Conservation (phyloP, 345 rosid genomes). For the Salix caprea region DNA sequence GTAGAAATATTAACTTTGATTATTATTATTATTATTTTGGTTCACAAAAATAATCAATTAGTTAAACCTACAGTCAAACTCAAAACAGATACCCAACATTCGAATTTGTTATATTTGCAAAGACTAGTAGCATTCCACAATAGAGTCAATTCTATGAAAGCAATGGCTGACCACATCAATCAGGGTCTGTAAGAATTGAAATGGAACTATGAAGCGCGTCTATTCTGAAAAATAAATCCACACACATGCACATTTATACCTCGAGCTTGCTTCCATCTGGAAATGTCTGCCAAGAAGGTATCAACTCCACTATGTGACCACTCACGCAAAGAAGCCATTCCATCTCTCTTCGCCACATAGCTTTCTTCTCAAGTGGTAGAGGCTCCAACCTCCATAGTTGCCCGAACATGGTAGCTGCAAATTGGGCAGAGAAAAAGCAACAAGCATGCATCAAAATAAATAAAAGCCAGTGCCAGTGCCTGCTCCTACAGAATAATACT, state of each 20-base stretch:
- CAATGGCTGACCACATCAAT: not conserved
- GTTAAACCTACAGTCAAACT: not conserved
- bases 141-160: not conserved
- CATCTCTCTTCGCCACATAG: conserved; percentile 98
- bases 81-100: not conserved
- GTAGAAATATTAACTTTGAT: not conserved
- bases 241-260: conserved; percentile 34
- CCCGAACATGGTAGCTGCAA: conserved; percentile 83
- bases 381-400: conserved; percentile 98
- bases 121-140: not conserved
- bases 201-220: not conserved
- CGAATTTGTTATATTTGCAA: not conserved
- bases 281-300: conserved; percentile 92
- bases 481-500: not conserved
- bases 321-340: conserved; percentile 91
- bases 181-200: not conserved
- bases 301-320: conserved; percentile 92
- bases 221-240: not conserved
- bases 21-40: not conserved
- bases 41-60: not conserved
- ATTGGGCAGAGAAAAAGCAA: conserved; percentile 4
- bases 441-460: conserved; percentile 10
- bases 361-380: conserved; percentile 67
- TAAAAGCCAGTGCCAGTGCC: not conserved
- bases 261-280: conserved; percentile 97